Evolutionary conservation across 441 rosid species (phyloP), one percentile per base, ranked within the genome.

Genomic region (Dalechampia spathulata): DNA sequence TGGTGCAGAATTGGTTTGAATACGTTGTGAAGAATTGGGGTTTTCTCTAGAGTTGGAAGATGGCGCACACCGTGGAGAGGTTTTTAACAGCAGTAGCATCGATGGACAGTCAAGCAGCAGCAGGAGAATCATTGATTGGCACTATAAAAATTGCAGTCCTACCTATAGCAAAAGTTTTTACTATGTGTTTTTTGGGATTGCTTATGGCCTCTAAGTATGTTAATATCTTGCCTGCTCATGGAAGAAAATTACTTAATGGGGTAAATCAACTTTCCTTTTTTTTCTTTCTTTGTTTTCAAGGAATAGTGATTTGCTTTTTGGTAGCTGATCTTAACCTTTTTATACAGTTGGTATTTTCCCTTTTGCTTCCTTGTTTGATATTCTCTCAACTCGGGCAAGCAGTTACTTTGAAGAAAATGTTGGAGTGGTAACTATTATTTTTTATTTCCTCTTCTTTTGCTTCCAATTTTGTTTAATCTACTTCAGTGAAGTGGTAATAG

Each of bases 341-440:
- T 42, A 17, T 61, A 71, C 91, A 93, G 97, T 65, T 93, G 79
- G 99, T 90, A 46, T 93, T 90, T 73, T 75, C 96, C 15, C 95
- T 93, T 60, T 69, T 93, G 90, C 99, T 93, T 52, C 99, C 99
- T 2, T 93, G 99, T 62, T 66, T 93, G 78, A 90, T 93, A 58
- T 90, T 93, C 67, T 87, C 99, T 14, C 95, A 87, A 75, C 95
- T 93, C 12, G 99, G 99, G 7, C 97, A 93, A 82, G 87, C 99
- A 21, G 76, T 93, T 46, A 90, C 89, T 65, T 50, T 87, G 44
- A 52, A 83, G 68, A 90, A 90, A 55, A 87, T 93, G 96, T 53
- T 87, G 50, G 70, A 87, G 70, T 93, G 97, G 99, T 93, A 72
- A 65, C 68, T 47, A 45, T 27, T 49, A 7, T 38, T 19, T 10